A percentile compares a stretch with the other conserved stretches of the same genome.
Evolutionary conservation across 495 filamentous ascomycete genomes (phyloP).

Genomic region (Talaromyces wortmannii): DNA sequence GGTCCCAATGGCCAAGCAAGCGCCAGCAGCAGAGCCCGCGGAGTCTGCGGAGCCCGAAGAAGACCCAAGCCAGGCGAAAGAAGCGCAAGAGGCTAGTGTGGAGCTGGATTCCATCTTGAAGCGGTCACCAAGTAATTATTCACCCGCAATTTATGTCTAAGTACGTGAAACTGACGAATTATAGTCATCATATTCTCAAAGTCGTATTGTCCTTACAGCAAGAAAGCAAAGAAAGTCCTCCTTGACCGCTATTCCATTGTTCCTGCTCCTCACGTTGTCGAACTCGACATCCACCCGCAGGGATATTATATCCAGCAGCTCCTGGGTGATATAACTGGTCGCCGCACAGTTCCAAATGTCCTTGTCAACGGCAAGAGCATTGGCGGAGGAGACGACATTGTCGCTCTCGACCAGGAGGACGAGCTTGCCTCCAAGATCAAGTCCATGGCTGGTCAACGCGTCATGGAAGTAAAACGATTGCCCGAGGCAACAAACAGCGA

Average conservation of each 20-base stretch:
- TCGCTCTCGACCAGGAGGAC: conserved; percentile 61
- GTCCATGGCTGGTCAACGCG: conserved; percentile 63
- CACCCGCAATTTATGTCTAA: background rate
- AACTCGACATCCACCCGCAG: conserved; percentile 76
- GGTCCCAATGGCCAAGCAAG: conserved; percentile 10
- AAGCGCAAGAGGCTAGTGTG: conserved; percentile 32
- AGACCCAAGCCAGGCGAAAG: conserved; percentile 15
- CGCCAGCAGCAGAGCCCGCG: conserved; percentile 2
- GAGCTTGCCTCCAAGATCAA: conserved; percentile 65
- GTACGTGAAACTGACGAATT: background rate
- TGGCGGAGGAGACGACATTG: conserved; percentile 84
- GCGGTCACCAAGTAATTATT: conserved; percentile 64
- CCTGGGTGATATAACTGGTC: conserved; percentile 64
- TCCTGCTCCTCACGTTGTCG: conserved; percentile 80
- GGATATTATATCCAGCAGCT: conserved; percentile 63
- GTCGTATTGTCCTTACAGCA: conserved; percentile 80
- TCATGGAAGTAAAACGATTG: conserved; percentile 40
- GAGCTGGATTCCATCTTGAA: conserved; percentile 74
- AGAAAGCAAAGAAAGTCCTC: conserved; percentile 74
- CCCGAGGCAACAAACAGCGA: background rate
- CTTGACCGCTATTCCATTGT: conserved; percentile 75
- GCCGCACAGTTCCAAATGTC: conserved; percentile 86
- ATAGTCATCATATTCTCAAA: conserved; percentile 94
- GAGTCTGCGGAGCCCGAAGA: conserved; percentile 6
- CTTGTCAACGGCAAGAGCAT: conserved; percentile 83